Base-by-base conservation (phyloP, 2,329 filamentous ascomycete genomes). In the Fusarium algeriense region DNA sequence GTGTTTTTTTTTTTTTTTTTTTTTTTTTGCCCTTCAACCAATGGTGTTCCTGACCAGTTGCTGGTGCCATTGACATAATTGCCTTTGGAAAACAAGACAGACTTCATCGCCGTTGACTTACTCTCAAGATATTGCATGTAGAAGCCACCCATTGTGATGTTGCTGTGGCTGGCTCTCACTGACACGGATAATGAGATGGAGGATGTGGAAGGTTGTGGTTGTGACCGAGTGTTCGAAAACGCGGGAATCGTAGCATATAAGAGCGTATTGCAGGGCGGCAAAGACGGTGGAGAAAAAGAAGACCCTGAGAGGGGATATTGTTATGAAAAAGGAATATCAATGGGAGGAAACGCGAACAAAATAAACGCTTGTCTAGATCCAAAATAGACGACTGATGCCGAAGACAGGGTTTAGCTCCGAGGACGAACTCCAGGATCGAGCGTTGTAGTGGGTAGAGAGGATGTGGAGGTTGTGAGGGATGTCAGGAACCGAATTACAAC, bases 111-210 rank as follows among this genome's bases (percentile, higher is more conserved):
- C 72, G 57, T 67, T 54, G 75, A 91, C 90, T 89, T 90, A 92
- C 91, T 92, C 80, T 91, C 89, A 73, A 92, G 85, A 80, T 93
- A 93, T 77, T 92, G 90, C 86, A 91, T 91, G 78, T 91, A 91
- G 78, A 90, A 91, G 71, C 89, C 89, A 75, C 85, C 85, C 89
- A 91, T 91, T 70, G 75, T 86, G 80, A 60, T 73, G 68, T 71
- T 74, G 62, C 49, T 66, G 65, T 28, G 63, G 67, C 32, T 65
- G 60, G 37, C 28, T 64, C 48, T 67, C 20, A 73, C 72, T 76
- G 78, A 78, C 78, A 45, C 55, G 35, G 58, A 35, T 48, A 53
- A 59, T 60, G 60, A 65, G 56, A 41, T 55, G 46, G 64, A 63
- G 57, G 49, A 52, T 54, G 49, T 57, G 41, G 44, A 49, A 26